Base-by-base conservation (phyloP, 2,329 filamentous ascomycete genomes). In the Fusarium algeriense region DNA sequence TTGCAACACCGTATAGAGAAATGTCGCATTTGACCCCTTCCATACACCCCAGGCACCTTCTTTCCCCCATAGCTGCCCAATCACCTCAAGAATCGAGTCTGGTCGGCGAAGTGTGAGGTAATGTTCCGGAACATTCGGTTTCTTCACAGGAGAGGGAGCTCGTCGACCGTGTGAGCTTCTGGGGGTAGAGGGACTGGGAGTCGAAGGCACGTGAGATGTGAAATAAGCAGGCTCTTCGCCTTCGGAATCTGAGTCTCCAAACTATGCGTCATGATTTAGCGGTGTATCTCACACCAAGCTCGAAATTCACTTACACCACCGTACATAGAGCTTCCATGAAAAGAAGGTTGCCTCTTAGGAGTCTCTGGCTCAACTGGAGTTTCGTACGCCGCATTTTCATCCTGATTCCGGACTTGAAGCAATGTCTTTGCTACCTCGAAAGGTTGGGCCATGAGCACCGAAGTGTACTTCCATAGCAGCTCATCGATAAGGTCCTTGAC, bases 381-480 rank as follows among this genome's bases (percentile, higher is more conserved):
- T 19, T 72, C 63, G 40, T 78, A 55, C 13, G 73, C 67, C 43
- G 83, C 84, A 38, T 83, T 75, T 56, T 85, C 85, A 73, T 88
- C 87, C 75, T 90, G 88, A 69, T 81, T 83, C 71, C 87, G 89
- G 55, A 94, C 90, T 82, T 99, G 96, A 75, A 99, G 83, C 60
- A 98, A 89, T 17, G 92, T 96, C 87, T 98, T 98, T 78, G 95
- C 94, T 63, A 98, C 95, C 85, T 98, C 96, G 80, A 99, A 98
- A 17, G 96, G 96, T 82, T 99, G 96, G 58, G 94, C 92, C 79
- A 97, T 91, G 77, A 98, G 82, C 28, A 97, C 91, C 63, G 92
- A 94, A 17, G 91, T 92, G 83, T 99, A 99, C 79, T 96, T 95
- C 91, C 95, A 97, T 80, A 97, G 80, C 71, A 96, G 89, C 80